Conservation (phyloP, 805 yeast genomes). For the Starmera quercuum region DNA sequence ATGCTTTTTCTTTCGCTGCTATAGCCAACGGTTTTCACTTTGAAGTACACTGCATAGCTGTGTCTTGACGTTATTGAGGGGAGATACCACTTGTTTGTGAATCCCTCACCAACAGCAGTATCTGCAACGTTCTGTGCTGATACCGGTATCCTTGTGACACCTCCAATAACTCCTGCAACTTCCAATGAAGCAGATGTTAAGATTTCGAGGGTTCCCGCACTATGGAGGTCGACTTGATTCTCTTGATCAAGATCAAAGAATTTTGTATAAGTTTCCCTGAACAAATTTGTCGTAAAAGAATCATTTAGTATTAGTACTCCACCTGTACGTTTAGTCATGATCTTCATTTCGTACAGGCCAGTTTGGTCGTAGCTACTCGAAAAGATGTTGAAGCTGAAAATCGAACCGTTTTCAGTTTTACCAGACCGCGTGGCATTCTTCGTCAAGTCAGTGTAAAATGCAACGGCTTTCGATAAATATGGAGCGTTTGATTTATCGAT, state of each 20-base stretch:
- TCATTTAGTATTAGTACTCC: constrained; percentile 81
- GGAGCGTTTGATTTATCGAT: constrained; percentile 78
- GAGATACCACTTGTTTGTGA: constrained; percentile 72
- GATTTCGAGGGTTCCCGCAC: constrained; percentile 78
- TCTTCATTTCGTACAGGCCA: constrained; percentile 87
- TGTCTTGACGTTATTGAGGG: constrained; percentile 80
- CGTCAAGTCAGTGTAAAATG: constrained; percentile 57
- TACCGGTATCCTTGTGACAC: constrained; percentile 45
- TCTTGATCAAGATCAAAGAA: constrained; percentile 76
- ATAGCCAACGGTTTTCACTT: constrained; percentile 42
- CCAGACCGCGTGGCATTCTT: background rate
- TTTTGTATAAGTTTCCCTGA: constrained; percentile 79
- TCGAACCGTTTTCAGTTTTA: background rate
- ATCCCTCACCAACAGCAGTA: constrained; percentile 76
- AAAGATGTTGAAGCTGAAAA: constrained; percentile 71
- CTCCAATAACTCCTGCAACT: constrained; percentile 86
- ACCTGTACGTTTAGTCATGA: constrained; percentile 74
- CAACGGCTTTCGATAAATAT: constrained; percentile 70
- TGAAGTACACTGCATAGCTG: constrained; percentile 80
- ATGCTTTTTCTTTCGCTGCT: constrained; percentile 16
- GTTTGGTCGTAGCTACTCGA: constrained; percentile 93
- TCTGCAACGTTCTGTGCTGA: constrained; percentile 64
- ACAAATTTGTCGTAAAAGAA: constrained; percentile 88
- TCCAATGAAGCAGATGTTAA: constrained; percentile 76
- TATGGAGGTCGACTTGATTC: constrained; percentile 75